Conservation (phyloP, 139 green algal genomes). For the Volvox reticuliferus region DNA sequence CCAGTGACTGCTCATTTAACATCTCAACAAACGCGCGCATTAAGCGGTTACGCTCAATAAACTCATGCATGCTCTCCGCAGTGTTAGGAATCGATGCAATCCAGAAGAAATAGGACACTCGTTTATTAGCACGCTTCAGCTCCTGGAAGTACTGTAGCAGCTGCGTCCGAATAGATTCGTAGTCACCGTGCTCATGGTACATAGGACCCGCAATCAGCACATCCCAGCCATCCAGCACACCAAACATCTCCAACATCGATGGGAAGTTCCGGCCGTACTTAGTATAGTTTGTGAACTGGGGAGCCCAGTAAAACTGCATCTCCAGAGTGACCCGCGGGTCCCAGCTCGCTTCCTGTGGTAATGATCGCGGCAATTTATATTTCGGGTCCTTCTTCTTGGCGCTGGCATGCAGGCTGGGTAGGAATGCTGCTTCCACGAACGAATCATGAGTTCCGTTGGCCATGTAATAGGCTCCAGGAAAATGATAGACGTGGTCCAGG, state of each 20-base stretch:
- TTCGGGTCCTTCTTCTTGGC: neutral
- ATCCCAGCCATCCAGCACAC: neutral
- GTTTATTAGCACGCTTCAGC: neutral
- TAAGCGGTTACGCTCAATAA: neutral
- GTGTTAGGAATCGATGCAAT: neutral
- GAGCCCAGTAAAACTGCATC: conserved; percentile 16
- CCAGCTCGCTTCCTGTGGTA: neutral
- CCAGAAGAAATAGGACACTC: conserved; percentile 2
- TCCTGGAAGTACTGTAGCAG: neutral
- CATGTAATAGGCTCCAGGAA: conserved; percentile 16
- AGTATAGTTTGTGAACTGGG: neutral
- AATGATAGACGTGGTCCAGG: neutral
- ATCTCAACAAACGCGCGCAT: neutral
- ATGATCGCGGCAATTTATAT: neutral
- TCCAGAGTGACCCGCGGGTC: neutral
- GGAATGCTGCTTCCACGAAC: neutral
- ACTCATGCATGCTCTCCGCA: neutral
- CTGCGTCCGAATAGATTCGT: neutral
- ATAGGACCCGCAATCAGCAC: conserved; percentile 19
- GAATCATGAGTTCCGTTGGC: conserved; percentile 25
- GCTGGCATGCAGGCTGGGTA: neutral
- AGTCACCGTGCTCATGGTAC: neutral
- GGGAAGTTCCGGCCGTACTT: neutral
- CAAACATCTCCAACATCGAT: neutral
- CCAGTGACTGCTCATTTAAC: neutral